phyloP scores from a whole-genome alignment of 179 eudicot genomes.

The Silene noctiflora region DNA sequence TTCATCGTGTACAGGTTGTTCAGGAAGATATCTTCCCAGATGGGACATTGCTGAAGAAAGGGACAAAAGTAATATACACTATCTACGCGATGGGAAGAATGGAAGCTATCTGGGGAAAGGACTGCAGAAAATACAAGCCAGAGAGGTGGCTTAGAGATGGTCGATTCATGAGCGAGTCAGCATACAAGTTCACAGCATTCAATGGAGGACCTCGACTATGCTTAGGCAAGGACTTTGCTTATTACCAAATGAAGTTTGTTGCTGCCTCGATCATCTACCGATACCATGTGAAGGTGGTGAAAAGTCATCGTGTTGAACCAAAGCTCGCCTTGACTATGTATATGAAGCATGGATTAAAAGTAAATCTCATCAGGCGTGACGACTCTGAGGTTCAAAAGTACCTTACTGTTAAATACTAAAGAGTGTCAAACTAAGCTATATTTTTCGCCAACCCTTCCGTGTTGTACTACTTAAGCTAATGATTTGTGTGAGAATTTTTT shows the following conservation, averaged over 20 bases:
- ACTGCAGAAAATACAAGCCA: conserved; percentile 79
- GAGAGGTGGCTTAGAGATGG: conserved; percentile 96
- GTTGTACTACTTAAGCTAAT: conserved; percentile 18
- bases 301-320: conserved; percentile 60
- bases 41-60: conserved; percentile 71
- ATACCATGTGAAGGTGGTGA: conserved; percentile 59
- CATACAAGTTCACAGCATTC: conserved; percentile 87
- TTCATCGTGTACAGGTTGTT: conserved; percentile 45
- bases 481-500: conserved; percentile 21
- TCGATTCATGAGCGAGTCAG: conserved; percentile 78
- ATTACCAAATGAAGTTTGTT: conserved; percentile 89
- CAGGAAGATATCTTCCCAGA: conserved; percentile 94
- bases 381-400: conserved; percentile 33
- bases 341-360: conserved; percentile 83
- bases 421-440: conserved; percentile 2
- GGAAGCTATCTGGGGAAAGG: conserved; percentile 93
- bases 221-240: conserved; percentile 91
- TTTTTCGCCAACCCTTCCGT: conserved; percentile 20
- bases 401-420: conserved; percentile 19
- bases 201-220: conserved; percentile 96
- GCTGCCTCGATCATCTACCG: conserved; percentile 75
- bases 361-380: conserved; percentile 55
- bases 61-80: conserved; percentile 82
- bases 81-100: conserved; percentile 94
- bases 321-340: conserved; percentile 95